Conservation (phyloP, 2,329 filamentous ascomycete genomes). For the Nigrospora osmanthi region DNA sequence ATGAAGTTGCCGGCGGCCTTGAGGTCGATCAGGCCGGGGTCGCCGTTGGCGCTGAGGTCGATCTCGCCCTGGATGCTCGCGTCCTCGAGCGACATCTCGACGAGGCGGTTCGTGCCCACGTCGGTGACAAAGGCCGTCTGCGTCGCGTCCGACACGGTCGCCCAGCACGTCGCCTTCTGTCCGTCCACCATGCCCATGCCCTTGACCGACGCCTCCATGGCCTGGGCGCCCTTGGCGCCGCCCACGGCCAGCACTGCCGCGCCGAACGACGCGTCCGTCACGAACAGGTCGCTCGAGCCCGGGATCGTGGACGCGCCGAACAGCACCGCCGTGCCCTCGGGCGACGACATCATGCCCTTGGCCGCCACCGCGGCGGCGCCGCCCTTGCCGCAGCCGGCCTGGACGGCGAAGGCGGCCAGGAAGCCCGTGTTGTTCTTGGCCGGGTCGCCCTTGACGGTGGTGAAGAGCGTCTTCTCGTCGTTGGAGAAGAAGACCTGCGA, state of each 20-base stretch:
- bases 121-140: slow-evolving; percentile 52
- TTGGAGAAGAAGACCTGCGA: slow-evolving; percentile 53
- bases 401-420: slow-evolving; percentile 41
- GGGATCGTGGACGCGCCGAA: slow-evolving; percentile 45
- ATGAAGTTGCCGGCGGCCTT: slow-evolving; percentile 42
- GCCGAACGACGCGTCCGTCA: slow-evolving; percentile 52
- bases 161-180: slow-evolving; percentile 53
- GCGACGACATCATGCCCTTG: slow-evolving; percentile 30
- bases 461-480: slow-evolving; percentile 42
- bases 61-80: slow-evolving; percentile 35
- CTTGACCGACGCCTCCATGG: slow-evolving; percentile 22
- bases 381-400: slow-evolving; percentile 3
- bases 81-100: slow-evolving; percentile 45
- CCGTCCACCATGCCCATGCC: slow-evolving; percentile 34
- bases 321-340: slow-evolving; percentile 46
- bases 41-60: slow-evolving; percentile 35
- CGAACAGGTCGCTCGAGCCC: slow-evolving; percentile 36
- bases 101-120: slow-evolving; percentile 39
- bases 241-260: slow-evolving; percentile 39
- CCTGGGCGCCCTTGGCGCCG: background rate
- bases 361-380: slow-evolving; percentile 8
- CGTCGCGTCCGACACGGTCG: slow-evolving; percentile 36
- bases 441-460: slow-evolving; percentile 54
- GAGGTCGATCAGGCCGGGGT: slow-evolving; percentile 49
- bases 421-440: slow-evolving; percentile 47